Evolutionary conservation across 116 monocot species (phyloP), one percentile per base, ranked within the genome.

Genomic region (Zostera marina): DNA sequence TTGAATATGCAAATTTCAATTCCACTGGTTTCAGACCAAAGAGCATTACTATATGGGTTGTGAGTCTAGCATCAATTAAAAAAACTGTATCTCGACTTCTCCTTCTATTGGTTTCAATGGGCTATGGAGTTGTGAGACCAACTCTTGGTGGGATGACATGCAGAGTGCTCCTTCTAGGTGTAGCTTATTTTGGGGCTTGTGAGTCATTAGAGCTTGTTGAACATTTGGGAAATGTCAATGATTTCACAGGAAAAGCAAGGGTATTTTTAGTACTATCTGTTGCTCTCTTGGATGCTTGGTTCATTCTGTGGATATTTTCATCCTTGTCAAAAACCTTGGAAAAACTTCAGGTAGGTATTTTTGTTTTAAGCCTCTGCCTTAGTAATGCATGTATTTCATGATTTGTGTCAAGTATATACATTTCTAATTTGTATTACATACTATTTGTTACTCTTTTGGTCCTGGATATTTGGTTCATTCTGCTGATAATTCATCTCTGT

Each of bases 241-340:
- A 94, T 67, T 94, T 88, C 54, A 68, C 88, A 64, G 94, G 94
- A 52, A 94, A 94, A 77, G 76, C 76, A 62, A 84, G 82, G 63
- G 71, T 94, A 44, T 84, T 94, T 64, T 71, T 94, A n/a, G 94
- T 94, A 42, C 57, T 94, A 41, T 88, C 94, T 54, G 88, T 94
- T 64, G 94, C 94, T 66, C 54, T 94, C 17, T 75, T 94, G 66
- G 94, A 94, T 72, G 75, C 88, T 45, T 77, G 75, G 69, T 94
- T 94, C 63, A 94, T 94, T 58, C 64, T 94, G 49, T 94, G 94
- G 94, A 94, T 94, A 68, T 94, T 94, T 82, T 84, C 94, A 40
- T 94, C 94, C 23, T 63, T 94, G 47, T 94, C 94, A 19, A 79
- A 83, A 73, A 94, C 82, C 41, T 57, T 94, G 40, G 94, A 94